Base-by-base conservation (phyloP, 2,329 filamentous ascomycete genomes). In the Thielaviopsis euricoi region DNA sequence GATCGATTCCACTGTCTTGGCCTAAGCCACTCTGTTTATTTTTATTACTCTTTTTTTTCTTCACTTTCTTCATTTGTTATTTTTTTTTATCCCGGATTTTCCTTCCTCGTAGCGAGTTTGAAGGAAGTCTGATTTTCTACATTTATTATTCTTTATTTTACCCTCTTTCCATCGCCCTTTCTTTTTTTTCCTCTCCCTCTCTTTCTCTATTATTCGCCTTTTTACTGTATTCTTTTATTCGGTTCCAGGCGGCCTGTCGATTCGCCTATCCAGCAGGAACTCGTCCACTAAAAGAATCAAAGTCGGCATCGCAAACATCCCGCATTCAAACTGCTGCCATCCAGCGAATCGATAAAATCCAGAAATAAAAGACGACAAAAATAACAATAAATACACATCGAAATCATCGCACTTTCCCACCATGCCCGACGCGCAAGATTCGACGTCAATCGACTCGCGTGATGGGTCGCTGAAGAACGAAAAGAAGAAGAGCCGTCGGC, bases 401-500 rank as follows among this genome's bases (percentile, higher is more conserved):
- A n/a, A n/a, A n/a, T 15, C 13, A 43, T 17, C 37, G 6, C 37
- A 2, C 37, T 33, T 33, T 43, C 37, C n/a, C 17, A 43, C 37
- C 3, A 79, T 78, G 76, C 70, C 74, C 66, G 75, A 78, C 58
- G 58, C 58, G 52, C 52, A 60, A 48, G 58, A 60, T 29, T 60
- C 58, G 66, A 77, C 79, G 68, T 80, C 78, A 53, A 76, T 81
- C 64, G 69, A 73, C 60, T 79, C 77, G 46, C 74, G 77, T 64
- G 78, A 82, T 63, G 74, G 74, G 58, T 69, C 71, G 64, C 75
- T 78, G 66, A 67, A 71, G 63, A 66, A 78, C 78, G 76, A 93
- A 73, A 93, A 90, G 76, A 81, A 85, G 71, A 95, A 95, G 82
- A 94, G 82, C 78, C 84, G 87, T 72, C 85, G 89, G 73, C 91